phyloP scores from a whole-genome alignment of 129 eudicot genomes.

The carrot (Daucus carota) region DH1_v3.0 NC_030386.2:16828501-16829000 shows the following conservation, averaged over 20 bases:
- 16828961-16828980: constrained; percentile 60
- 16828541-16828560: constrained; percentile 16
- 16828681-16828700: constrained; percentile 7
- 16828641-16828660: constrained; percentile 50
- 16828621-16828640: constrained; percentile 47
- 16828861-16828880: constrained; percentile 84
- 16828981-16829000: constrained; percentile 45
- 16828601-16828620: constrained; percentile 37
- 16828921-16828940: constrained; percentile 21
- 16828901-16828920: constrained; percentile 77
- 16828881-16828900: constrained; percentile 81
- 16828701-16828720: constrained; percentile 9
- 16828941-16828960: constrained; percentile 28
- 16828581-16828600: constrained; percentile 30
- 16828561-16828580: constrained; percentile 20
- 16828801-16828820: constrained; percentile 20
- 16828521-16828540: constrained; percentile 18
- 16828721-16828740: background rate
- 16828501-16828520: constrained; percentile 6
- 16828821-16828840: constrained; percentile 13
- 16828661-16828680: constrained; percentile 58
- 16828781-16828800: background rate
- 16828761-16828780: background rate
- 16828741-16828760: background rate
- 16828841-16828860: constrained; percentile 46